Evolutionary conservation across 345 rosid species (phyloP).

Genomic region (Litchi chinensis): DNA sequence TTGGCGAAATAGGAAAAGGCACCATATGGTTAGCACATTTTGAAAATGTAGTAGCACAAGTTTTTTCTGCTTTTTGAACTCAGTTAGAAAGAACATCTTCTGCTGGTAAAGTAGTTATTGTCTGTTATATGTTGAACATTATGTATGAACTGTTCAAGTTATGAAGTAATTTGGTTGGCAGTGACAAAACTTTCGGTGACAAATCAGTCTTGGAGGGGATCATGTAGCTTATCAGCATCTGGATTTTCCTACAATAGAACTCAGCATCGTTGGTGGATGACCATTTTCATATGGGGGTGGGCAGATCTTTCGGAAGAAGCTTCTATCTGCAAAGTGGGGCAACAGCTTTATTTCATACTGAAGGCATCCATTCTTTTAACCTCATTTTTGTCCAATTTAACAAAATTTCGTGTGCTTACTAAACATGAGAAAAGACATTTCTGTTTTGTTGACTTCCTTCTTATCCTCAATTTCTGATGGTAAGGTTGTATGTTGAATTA

Average conservation of each 20-base stretch:
- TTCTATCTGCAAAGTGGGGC: constrained; percentile 42
- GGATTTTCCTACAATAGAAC: constrained; percentile 67
- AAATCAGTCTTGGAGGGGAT: constrained; percentile 72
- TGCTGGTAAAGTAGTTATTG: neutral
- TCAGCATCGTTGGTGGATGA: constrained; percentile 84
- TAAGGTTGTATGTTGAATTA: neutral
- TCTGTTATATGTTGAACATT: neutral
- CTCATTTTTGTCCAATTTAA: neutral
- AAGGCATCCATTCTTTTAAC: neutral
- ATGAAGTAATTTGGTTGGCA: neutral
- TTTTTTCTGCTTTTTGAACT: neutral
- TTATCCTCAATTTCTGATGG: neutral
- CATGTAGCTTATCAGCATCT: constrained; percentile 72
- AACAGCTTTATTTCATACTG: neutral
- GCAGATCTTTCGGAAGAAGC: constrained; percentile 52
- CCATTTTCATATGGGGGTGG: constrained; percentile 89
- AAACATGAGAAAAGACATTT: neutral
- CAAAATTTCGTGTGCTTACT: neutral
- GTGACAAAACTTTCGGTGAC: constrained; percentile 20
- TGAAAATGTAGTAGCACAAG: neutral
- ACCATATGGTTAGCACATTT: neutral
- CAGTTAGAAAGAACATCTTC: neutral
- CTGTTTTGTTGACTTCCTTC: neutral
- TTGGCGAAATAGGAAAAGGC: too few relatives aligned
- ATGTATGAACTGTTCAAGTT: neutral